Evolutionary conservation across 306 rosid genomes (phyloP).

Genomic region (Cicer yamashitae): DNA sequence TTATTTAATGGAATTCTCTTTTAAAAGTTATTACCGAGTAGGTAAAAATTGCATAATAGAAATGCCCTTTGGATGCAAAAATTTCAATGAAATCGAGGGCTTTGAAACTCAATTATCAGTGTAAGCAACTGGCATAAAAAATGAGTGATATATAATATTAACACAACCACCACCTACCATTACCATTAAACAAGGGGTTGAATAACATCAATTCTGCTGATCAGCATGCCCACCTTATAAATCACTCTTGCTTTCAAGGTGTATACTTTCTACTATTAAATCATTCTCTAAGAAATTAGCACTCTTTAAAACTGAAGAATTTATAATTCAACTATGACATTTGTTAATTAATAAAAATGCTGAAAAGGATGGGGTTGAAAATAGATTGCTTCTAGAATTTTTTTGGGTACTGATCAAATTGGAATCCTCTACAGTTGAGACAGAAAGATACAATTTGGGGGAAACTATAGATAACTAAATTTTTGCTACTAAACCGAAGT

Average conservation of each 20-base stretch:
- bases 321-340: neutral
- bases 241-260: neutral
- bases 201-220: neutral
- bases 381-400: neutral
- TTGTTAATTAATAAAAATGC: neutral
- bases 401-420: neutral
- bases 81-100: neutral
- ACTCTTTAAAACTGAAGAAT: neutral
- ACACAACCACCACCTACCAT: slow-evolving; percentile 1
- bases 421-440: neutral
- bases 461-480: neutral
- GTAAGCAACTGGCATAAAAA: neutral
- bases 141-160: neutral
- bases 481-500: neutral
- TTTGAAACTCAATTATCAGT: neutral
- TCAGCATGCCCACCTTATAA: neutral
- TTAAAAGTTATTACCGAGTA: no score
- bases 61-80: neutral
- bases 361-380: neutral
- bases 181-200: neutral
- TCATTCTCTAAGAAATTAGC: neutral
- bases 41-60: neutral
- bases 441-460: neutral
- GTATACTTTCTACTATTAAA: neutral
- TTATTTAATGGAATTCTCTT: neutral